phyloP scores from a whole-genome alignment of 306 rosid genomes.

The Styphnolobium japonicum region DNA sequence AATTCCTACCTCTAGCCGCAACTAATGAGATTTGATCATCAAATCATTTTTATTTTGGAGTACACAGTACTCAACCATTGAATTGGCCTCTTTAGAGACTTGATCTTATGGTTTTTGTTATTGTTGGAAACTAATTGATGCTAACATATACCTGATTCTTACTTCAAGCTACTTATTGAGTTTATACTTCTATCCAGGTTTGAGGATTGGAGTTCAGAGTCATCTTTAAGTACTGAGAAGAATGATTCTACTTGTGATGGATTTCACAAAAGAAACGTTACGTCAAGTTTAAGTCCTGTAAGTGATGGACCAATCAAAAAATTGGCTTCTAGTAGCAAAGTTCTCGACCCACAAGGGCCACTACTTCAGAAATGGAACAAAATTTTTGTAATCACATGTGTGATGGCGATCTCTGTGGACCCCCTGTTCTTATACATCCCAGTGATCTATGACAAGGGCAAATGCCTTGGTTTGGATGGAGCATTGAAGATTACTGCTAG shows the following conservation, averaged over 20 bases:
- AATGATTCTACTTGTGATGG: slow-evolving; percentile 29
- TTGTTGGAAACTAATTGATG: not conserved
- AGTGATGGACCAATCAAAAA: slow-evolving; percentile 32
- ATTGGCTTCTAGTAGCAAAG: slow-evolving; percentile 24
- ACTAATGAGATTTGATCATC: not conserved
- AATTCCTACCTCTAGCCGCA: too few relatives aligned
- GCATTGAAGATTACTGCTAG: slow-evolving; percentile 44
- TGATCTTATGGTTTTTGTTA: not conserved
- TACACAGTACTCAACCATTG: not conserved
- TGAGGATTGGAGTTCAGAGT: slow-evolving; percentile 56
- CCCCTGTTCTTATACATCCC: slow-evolving; percentile 81
- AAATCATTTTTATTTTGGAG: not conserved
- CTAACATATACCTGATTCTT: slow-evolving; percentile 7
- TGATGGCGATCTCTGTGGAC: slow-evolving; percentile 75
- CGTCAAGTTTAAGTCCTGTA: slow-evolving; percentile 31
- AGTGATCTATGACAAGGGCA: slow-evolving; percentile 4
- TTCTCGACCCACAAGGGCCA: slow-evolving; percentile 78
- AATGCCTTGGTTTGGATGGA: slow-evolving; percentile 45
- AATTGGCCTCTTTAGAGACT: not conserved
- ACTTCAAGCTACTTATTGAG: not conserved
- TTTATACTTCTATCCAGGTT: slow-evolving; percentile 43
- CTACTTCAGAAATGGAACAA: slow-evolving; percentile 87
- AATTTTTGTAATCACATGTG: slow-evolving; percentile 70
- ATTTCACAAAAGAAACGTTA: slow-evolving; percentile 29
- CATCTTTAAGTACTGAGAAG: slow-evolving; percentile 38